Base-by-base conservation (phyloP, 495 filamentous ascomycete genomes). In the Annulohypoxylon maeteangense region DNA sequence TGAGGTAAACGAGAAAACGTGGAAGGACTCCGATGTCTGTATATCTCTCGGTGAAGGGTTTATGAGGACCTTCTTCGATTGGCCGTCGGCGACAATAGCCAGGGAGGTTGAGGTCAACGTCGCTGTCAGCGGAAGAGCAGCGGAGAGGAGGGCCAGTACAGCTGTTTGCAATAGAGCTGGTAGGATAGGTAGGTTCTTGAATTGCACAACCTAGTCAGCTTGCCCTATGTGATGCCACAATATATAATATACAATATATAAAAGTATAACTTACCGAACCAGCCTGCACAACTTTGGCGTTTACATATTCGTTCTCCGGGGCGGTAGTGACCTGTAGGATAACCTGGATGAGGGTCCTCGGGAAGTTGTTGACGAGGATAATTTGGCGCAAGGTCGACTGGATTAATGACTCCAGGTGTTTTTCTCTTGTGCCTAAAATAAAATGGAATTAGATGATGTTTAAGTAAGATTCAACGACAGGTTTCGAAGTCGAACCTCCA, bases 1-100 rank as follows among this genome's bases (percentile, higher is more conserved):
- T 6, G 89, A 91, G 25, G 91, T 91, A 71, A 94, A 95, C 2
- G 89, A 90, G 31, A 97, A 79, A 23, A 91, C 91, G 74, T 96
- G 93, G 27, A 93, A 84, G 8, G 92, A 93, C 23, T 81, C 80
- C 10, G 91, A 90, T 31, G 79, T 74, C 40, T 86, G 82, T 29
- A 90, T 78, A 14, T 89, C 82, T 47, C 80, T 74, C 1, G 86
- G 78, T 3, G 86, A 86, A 16, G 90, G 89, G 45, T 91, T 83
- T 7, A 79, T 76, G 55, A 87, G 75, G 27, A 88, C 81, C 55
- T 67, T 76, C 38, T 74, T 78, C 40, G 65, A 71, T 5, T 84
- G 78, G 18, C 82, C 86, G 12, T 85, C 81, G 0, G 75, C 67
- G n/a, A 83, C 78, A 20, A 93, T 83, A 31, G 87, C 88, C 48